A percentile compares a stretch with the other conserved stretches of the same genome.
phyloP scores from a whole-genome alignment of 352 stramenopile species.

The Lagenidium giganteum region DNA sequence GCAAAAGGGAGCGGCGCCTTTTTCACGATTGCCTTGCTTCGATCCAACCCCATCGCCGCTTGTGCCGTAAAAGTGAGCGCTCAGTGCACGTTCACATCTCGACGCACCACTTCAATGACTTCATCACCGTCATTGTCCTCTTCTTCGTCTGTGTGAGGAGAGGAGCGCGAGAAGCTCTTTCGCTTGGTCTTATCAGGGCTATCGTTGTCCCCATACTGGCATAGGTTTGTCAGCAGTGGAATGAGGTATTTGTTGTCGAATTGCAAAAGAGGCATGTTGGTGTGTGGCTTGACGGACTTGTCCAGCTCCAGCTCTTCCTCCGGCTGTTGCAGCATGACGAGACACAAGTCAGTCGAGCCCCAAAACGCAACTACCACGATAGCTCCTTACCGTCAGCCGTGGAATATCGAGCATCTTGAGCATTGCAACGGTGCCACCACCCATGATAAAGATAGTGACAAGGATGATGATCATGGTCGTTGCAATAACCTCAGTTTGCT shows the following conservation, averaged over 20 bases:
- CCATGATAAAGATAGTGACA: constrained; percentile 90
- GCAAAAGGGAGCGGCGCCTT: no score
- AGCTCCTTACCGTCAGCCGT: constrained; percentile 53
- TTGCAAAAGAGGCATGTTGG: constrained; percentile 75
- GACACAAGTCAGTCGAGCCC: no score
- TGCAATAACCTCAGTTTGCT: constrained; percentile 80
- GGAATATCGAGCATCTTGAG: constrained; percentile 86
- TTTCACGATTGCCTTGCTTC: no score
- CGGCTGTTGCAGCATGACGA: constrained; percentile 23
- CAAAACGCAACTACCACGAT: constrained; percentile 1
- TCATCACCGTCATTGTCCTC: constrained; percentile 47
- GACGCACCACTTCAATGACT: constrained; percentile 68
- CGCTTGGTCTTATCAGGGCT: constrained; percentile 20
- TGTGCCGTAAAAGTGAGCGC: no score
- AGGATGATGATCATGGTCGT: constrained; percentile 92
- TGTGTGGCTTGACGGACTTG: constrained; percentile 73
- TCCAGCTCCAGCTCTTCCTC: constrained; percentile 73
- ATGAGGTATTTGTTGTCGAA: constrained; percentile 88
- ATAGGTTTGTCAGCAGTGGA: constrained; percentile 72
- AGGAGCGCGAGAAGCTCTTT: constrained; percentile 64
- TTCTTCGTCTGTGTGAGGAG: constrained; percentile 22
- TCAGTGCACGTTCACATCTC: constrained; percentile 52
- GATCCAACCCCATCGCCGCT: no score
- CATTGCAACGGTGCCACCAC: constrained; percentile 84
- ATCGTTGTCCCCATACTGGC: constrained; percentile 41